phyloP scores from a whole-genome alignment of 164 flowering plant genomes.

The Berberis vulgaris region DNA sequence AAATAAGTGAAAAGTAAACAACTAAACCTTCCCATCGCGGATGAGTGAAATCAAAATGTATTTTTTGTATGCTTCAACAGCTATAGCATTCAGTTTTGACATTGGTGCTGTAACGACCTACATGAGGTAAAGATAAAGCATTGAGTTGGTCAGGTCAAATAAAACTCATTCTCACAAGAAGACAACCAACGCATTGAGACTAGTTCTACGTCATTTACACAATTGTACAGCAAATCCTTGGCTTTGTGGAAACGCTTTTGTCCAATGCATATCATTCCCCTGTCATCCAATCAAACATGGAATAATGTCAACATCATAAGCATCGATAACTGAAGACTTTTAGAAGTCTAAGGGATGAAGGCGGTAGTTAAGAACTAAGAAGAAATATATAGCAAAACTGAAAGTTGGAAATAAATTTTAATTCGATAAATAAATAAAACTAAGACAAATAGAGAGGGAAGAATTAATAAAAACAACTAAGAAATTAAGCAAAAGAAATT shows the following conservation, averaged over 20 bases:
- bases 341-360: neutral
- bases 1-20: neutral
- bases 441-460: too few species aligned
- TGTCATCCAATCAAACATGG: constrained; percentile 19
- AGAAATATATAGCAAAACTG: neutral
- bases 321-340: neutral
- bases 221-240: constrained; percentile 77
- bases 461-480: too few species aligned
- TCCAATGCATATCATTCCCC: constrained; percentile 97
- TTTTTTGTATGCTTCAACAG: constrained; percentile 93
- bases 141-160: constrained; percentile 1
- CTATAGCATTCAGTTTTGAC: constrained; percentile 67
- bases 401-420: too few species aligned
- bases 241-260: constrained; percentile 75
- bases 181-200: neutral
- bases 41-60: constrained; percentile 84
- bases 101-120: constrained; percentile 95
- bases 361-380: neutral
- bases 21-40: constrained; percentile 71
- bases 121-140: neutral
- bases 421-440: too few species aligned
- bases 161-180: too few species aligned
- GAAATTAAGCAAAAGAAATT: too few species aligned
- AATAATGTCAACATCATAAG: constrained; percentile 4
- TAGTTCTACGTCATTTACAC: constrained; percentile 11